Evolutionary conservation across 202 grass and related monocot species (phyloP).

Genomic region (Tripidium arundinaceum): DNA sequence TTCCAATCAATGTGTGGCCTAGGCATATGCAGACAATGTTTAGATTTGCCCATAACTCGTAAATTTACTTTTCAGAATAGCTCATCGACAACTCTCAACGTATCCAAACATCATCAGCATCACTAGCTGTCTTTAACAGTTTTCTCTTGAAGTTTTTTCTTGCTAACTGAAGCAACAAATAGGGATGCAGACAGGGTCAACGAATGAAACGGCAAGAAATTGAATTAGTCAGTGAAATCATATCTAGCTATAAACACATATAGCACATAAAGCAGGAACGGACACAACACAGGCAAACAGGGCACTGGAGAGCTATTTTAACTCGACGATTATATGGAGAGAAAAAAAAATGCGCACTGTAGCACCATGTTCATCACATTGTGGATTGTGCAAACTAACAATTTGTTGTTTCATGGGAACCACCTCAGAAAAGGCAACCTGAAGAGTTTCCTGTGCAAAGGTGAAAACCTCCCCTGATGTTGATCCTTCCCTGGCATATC

Average conservation of each 20-base stretch:
- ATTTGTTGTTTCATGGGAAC: constrained; percentile 54
- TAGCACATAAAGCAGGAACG: neutral
- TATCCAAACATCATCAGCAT: neutral
- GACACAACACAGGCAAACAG: too few relatives aligned
- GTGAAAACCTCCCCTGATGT: constrained; percentile 44
- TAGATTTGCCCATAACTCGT: neutral
- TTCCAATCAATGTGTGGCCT: neutral
- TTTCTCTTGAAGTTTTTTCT: neutral
- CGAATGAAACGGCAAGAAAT: neutral
- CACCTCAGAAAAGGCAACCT: constrained; percentile 56
- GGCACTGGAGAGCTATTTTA: neutral
- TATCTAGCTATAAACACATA: neutral
- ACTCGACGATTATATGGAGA: neutral
- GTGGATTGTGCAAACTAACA: constrained; percentile 33
- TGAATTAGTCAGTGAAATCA: neutral
- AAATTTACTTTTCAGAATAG: neutral
- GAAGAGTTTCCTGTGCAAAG: constrained; percentile 52
- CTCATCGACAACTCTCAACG: neutral
- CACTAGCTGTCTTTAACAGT: too few relatives aligned
- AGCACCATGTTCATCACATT: constrained; percentile 19
- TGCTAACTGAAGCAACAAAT: neutral
- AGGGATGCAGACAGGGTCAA: neutral
- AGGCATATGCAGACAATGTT: neutral
- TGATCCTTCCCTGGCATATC: constrained; percentile 65
- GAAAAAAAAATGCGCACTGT: neutral